Evolutionary conservation across 2,329 filamentous ascomycete genomes (phyloP).

Genomic region (Lachnum nothofagi): DNA sequence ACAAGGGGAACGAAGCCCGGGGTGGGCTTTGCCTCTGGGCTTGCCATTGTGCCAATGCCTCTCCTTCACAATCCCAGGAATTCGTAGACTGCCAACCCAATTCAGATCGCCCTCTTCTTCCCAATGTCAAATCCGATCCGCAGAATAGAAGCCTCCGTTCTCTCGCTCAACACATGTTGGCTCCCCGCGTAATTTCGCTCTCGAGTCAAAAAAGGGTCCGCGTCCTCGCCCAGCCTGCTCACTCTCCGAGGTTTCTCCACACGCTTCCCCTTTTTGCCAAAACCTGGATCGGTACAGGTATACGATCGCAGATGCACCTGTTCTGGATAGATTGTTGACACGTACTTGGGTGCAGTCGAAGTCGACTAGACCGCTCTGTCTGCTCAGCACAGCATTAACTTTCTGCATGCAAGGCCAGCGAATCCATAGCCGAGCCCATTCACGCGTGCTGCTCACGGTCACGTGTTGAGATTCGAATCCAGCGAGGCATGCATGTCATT

Average conservation of each 20-base stretch:
- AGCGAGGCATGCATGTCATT: not conserved
- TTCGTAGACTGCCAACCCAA: not conserved
- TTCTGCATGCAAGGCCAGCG: constrained; percentile 10
- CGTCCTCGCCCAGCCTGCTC: not conserved
- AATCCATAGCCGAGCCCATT: constrained; percentile 1
- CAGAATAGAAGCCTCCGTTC: no score
- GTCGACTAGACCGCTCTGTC: constrained; percentile 10
- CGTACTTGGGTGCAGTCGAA: no score
- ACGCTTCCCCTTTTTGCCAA: not conserved
- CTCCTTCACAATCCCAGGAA: not conserved
- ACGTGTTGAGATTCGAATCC: not conserved
- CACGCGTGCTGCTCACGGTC: not conserved
- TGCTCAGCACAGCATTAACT: constrained; percentile 3
- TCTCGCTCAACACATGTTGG: constrained; percentile 13
- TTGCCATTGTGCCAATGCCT: constrained; percentile 15
- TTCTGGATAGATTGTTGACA: no score
- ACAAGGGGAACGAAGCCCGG: constrained; percentile 61
- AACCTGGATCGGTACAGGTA: no score
- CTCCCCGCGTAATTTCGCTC: constrained; percentile 7
- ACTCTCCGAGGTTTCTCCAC: not conserved
- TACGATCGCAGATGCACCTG: no score
- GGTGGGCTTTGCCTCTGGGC: constrained; percentile 12
- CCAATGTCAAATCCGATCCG: constrained; percentile 5
- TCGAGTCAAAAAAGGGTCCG: no score
- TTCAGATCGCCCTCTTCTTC: constrained; percentile 4